Evolutionary conservation across 805 yeast genomes (phyloP).

Genomic region (Candida quercuum): DNA sequence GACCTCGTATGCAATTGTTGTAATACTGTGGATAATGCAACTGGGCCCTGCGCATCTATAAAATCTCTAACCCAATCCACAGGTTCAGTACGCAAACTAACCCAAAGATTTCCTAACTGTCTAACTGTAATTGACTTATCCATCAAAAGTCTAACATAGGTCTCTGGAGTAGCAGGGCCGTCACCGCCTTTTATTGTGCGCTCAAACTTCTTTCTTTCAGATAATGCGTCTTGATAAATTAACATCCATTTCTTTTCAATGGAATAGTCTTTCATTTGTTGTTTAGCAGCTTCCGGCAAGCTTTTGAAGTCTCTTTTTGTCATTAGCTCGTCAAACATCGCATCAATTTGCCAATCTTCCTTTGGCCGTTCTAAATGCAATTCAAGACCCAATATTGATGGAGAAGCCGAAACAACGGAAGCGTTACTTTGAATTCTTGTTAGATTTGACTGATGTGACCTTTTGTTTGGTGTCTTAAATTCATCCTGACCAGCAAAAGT

Average conservation of each 20-base stretch:
- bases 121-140: conserved; percentile 61
- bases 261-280: conserved; percentile 70
- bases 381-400: conserved; percentile 9
- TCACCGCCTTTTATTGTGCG: conserved; percentile 27
- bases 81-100: conserved; percentile 87
- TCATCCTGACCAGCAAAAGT: conserved; percentile 8
- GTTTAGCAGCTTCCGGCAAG: conserved; percentile 66
- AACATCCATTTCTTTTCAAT: conserved; percentile 87
- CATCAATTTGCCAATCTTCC: conserved; percentile 61
- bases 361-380: conserved; percentile 57
- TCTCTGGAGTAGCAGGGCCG: conserved; percentile 48
- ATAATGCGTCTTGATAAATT: conserved; percentile 76
- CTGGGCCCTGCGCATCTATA: conserved; percentile 75
- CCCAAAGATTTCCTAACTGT: conserved; percentile 82
- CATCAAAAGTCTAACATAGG: conserved; percentile 69
- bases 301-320: conserved; percentile 71
- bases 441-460: conserved; percentile 10
- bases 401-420: conserved; percentile 10
- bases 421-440: conserved; percentile 21
- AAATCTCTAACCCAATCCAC: conserved; percentile 76
- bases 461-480: conserved; percentile 16
- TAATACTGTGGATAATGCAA: conserved; percentile 64
- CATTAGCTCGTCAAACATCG: conserved; percentile 75
- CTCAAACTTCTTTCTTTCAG: conserved; percentile 59
- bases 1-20: conserved; percentile 39